Evolutionary conservation across 2,329 filamentous ascomycete species (phyloP), one percentile per base, ranked within the genome.

Genomic region (Coleophoma cylindrospora): DNA sequence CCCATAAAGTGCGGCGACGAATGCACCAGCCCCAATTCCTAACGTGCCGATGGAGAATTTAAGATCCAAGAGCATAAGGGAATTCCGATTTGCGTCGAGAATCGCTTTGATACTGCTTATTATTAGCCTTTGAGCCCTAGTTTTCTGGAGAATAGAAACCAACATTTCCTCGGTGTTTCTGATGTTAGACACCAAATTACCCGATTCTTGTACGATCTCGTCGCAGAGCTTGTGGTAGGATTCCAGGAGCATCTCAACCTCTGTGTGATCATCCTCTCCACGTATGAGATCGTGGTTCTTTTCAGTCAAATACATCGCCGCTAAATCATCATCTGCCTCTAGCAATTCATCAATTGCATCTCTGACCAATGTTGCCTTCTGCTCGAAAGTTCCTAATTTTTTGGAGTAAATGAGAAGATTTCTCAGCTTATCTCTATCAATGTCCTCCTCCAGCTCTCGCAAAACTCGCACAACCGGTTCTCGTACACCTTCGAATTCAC

Each of bases 151-250:
- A 11, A 36, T 33, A 10, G 8, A 36, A 13, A 70, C 86, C 72
- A 77, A 95, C 90, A 99, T 95, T 72, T 99, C 94, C 70, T 99
- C 94, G 1, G 94, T 99, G 70, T 97, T 99, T 61, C 94, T 83
- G 66, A 99, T 99, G 58, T 89, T 91, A 10, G 88, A 92, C 50
- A 97, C 91, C 58, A 97, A 70, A 69, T 95, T 97, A 54, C 90
- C 88, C 14, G 91, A 90, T 55, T 95, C 89, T 69, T 99, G 92
- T 9, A 96, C 92, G 61, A 97, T 96, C 74, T 99, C 94, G 65
- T 99, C 94, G 58, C 91, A 92, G 40, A 99, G 86, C 68, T 97
- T 97, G 68, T 97, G 90, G 67, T 99, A 99, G 3, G 91, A 96
- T 68, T 99, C 94, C 4, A 99, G 75, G 45, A 99, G 76, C 84